Conservation (phyloP, 2,329 filamentous ascomycete species). For the Botrytis paeoniae region DNA sequence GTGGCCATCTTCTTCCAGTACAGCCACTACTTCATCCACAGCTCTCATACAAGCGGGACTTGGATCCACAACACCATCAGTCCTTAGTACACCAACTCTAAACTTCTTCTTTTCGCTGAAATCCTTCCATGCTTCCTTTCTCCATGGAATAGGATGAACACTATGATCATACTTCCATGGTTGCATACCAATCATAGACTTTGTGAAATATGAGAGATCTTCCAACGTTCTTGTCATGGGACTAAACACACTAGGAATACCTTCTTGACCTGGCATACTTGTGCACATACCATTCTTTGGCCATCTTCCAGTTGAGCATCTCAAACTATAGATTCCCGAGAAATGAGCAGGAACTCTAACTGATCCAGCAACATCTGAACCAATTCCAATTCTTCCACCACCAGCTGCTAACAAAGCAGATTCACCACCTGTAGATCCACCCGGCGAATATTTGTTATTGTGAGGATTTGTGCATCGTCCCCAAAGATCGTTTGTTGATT, state of each 20-base stretch:
- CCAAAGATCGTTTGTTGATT: constrained; percentile 64
- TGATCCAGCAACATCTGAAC: constrained; percentile 82
- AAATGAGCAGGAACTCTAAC: constrained; percentile 86
- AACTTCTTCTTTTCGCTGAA: constrained; percentile 61
- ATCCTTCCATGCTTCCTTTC: constrained; percentile 56
- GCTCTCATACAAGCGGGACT: constrained; percentile 80
- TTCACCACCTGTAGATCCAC: constrained; percentile 73
- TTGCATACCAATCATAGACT: constrained; percentile 72
- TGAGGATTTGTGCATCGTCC: constrained; percentile 80
- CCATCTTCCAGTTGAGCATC: constrained; percentile 88
- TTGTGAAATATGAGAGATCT: constrained; percentile 82
- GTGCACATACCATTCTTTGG: constrained; percentile 80
- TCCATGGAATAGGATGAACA: constrained; percentile 83
- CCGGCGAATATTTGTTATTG: constrained; percentile 78
- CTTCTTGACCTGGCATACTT: constrained; percentile 90
- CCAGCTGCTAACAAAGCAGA: constrained; percentile 75
- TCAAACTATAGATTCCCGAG: constrained; percentile 81
- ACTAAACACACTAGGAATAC: constrained; percentile 82
- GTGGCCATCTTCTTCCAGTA: constrained; percentile 70
- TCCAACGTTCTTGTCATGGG: constrained; percentile 86
- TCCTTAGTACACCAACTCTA: constrained; percentile 72
- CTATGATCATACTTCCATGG: constrained; percentile 88
- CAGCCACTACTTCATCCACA: constrained; percentile 65
- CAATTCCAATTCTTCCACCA: constrained; percentile 81
- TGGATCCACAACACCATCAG: constrained; percentile 80